A percentile compares a stretch with the other conserved stretches of the same genome.
These are phyloP conservation scores for Didymella segeticola DNA, from an alignment of 2,329 filamentous ascomycete species.

Conservation along the genomic window DNA sequence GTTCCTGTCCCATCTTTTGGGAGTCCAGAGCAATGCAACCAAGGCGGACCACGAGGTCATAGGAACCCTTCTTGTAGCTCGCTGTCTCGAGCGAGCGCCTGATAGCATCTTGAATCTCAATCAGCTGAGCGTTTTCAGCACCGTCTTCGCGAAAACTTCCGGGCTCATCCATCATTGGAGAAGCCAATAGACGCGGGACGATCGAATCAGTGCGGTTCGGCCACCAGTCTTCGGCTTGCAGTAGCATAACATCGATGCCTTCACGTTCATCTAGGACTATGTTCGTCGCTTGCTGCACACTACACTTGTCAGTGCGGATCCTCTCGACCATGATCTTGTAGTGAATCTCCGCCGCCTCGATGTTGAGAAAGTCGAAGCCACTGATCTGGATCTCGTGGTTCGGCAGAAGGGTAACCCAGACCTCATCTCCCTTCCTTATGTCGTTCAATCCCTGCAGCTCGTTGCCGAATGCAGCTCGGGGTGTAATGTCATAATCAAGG, in stretches of 20 bases:
- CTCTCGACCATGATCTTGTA: slow-evolving; percentile 32
- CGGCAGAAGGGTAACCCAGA: slow-evolving; percentile 34
- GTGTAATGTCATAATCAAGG: slow-evolving; percentile 18
- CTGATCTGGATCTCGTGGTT: slow-evolving; percentile 29
- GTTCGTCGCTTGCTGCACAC: slow-evolving; percentile 19
- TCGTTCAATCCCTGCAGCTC: slow-evolving; percentile 37
- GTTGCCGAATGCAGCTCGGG: slow-evolving; percentile 36
- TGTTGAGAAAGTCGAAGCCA: slow-evolving; percentile 17
- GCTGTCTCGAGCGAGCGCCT: slow-evolving; percentile 29
- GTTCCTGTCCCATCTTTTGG: slow-evolving; percentile 13
- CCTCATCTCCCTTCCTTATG: slow-evolving; percentile 35
- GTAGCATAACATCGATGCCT: slow-evolving; percentile 28
- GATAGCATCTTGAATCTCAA: slow-evolving; percentile 27
- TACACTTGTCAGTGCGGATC: slow-evolving; percentile 19
- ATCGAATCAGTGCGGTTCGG: slow-evolving; percentile 26
- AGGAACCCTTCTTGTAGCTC: slow-evolving; percentile 31
- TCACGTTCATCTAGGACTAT: slow-evolving; percentile 38
- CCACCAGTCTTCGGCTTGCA: slow-evolving; percentile 35
- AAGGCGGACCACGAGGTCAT: slow-evolving; percentile 37
- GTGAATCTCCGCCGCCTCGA: slow-evolving; percentile 31
- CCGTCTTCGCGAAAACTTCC: slow-evolving; percentile 31
- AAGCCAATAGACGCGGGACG: slow-evolving; percentile 29
- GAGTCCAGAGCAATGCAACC: slow-evolving; percentile 35
- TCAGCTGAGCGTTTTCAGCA: slow-evolving; percentile 20
- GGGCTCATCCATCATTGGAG: slow-evolving; percentile 26